Base-by-base conservation (phyloP, 371 early-diverging fungal genomes). In the Sporodiniella umbellata region DNA sequence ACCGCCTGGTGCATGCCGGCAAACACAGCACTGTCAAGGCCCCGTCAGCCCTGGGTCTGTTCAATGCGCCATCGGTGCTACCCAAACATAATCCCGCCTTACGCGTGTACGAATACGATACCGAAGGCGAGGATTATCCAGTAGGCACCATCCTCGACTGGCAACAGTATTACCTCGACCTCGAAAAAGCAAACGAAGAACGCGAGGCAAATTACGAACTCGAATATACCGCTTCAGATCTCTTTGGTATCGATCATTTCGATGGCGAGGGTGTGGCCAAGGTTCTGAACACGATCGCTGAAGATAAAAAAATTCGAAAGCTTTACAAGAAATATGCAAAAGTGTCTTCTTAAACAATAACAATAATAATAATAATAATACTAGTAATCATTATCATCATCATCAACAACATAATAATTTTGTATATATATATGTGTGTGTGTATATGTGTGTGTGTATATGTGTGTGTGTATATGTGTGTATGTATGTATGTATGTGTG, bases 151-250 rank as follows among this genome's bases (percentile, higher is more conserved):
- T 83, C 22, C 31, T 59, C 12, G 71, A 77, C 19, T 81, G 77
- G 64, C 58, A 51, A n/a, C 84, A 84, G 58, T 81, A 77, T 47
- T 81, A 66, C 54, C 53, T 72, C 11, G 75, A 84, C 54, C 45
- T 81, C 0, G 55, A 53, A 0, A 49, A 68, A 33, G 78, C 64
- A 7, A 78, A 78, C 40, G 30, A 51, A 0, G 42, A 60, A 2
- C 62, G 62, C 2, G 48, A 42, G 5, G 57, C 73, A 2, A 38
- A 39, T 0, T 80, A 63, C 54, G 38, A 62, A 43, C 30, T 61
- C 4, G 84, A 84, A 59, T 84, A 84, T 51, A 50, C 28, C 12
- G 66, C 81, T 8, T 57, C 66, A 2, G 22, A 60, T 11, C 45
- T 70, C 6, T 84, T 76, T 55, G 66, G 65, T 15, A 53, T 72